These are phyloP conservation scores for Catharanthus roseus DNA, from an alignment of 257 asterid species.

Conservation along the genomic window DNA sequence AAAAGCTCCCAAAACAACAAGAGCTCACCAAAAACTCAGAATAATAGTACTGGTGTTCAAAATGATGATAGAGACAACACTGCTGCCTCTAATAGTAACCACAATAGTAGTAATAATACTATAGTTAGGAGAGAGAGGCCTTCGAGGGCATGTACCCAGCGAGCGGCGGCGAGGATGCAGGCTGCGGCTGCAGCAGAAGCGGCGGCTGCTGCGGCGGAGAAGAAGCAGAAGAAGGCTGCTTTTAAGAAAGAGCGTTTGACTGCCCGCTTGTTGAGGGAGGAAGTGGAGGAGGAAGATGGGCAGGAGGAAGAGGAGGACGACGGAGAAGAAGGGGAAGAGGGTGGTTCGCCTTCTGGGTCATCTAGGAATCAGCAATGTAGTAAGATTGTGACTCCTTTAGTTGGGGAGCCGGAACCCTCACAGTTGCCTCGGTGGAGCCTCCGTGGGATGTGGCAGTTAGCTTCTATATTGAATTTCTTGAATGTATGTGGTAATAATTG, in stretches of 20 bases:
- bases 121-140: constrained; percentile 78
- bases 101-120: constrained; percentile 28
- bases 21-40: constrained; percentile 17
- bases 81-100: constrained; percentile 26
- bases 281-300: constrained; percentile 42
- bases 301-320: constrained; percentile 24
- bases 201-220: constrained; percentile 44
- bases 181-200: constrained; percentile 89
- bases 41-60: constrained; percentile 19
- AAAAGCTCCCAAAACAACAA: constrained; percentile 23
- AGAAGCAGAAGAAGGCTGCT: constrained; percentile 48
- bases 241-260: constrained; percentile 51
- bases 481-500: constrained; percentile 51
- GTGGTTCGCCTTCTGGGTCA: constrained; percentile 30
- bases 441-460: constrained; percentile 96
- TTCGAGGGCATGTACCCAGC: constrained; percentile 91
- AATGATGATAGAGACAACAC: constrained; percentile 27
- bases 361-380: constrained; percentile 42
- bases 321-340: constrained; percentile 38
- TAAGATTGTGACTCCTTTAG: constrained; percentile 57
- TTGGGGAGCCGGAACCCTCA: constrained; percentile 77
- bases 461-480: constrained; percentile 87
- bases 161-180: constrained; percentile 81
- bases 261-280: constrained; percentile 62
- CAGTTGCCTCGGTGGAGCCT: constrained; percentile 84